phyloP scores from a whole-genome alignment of 208 protist species.

The Trypanosoma rangeli region DNA sequence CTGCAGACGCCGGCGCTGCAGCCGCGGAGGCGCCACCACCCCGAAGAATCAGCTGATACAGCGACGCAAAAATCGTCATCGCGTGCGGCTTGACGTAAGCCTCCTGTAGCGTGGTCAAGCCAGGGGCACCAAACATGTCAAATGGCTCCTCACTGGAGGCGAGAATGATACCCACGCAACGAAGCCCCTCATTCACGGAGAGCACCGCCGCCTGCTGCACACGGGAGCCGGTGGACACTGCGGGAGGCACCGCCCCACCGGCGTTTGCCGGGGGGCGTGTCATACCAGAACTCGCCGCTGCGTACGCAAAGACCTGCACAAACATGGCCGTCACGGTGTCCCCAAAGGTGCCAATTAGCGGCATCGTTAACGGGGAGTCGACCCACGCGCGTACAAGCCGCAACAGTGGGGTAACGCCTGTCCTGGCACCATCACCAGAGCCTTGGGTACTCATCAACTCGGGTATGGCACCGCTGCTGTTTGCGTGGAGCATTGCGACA shows the following conservation, averaged over 20 bases:
- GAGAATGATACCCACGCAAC: conserved; percentile 73
- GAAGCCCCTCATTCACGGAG: conserved; percentile 62
- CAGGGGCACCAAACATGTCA: conserved; percentile 16
- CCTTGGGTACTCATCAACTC: neutral
- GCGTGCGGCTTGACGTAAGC: conserved; percentile 66
- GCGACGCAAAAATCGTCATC: conserved; percentile 49
- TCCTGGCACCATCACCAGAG: conserved; percentile 11
- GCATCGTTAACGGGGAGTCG: conserved; percentile 43
- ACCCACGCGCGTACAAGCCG: conserved; percentile 73
- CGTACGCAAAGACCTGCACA: conserved; percentile 70
- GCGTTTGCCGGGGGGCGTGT: neutral
- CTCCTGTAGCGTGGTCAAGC: conserved; percentile 39
- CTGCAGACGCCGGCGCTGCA: neutral
- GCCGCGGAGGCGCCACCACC: conserved; percentile 29
- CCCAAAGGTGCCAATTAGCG: conserved; percentile 56
- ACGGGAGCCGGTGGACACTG: neutral
- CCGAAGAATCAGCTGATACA: conserved; percentile 72
- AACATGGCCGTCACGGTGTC: conserved; percentile 56
- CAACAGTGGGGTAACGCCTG: conserved; percentile 61
- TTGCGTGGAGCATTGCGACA: conserved; percentile 33
- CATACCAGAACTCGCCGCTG: neutral
- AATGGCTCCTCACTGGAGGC: conserved; percentile 46
- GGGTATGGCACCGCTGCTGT: conserved; percentile 39
- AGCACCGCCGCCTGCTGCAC: conserved; percentile 41
- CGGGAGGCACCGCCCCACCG: neutral